phyloP scores from a whole-genome alignment of 192 early-diverging fungal genomes.

The Kickxella alabastrina region DNA sequence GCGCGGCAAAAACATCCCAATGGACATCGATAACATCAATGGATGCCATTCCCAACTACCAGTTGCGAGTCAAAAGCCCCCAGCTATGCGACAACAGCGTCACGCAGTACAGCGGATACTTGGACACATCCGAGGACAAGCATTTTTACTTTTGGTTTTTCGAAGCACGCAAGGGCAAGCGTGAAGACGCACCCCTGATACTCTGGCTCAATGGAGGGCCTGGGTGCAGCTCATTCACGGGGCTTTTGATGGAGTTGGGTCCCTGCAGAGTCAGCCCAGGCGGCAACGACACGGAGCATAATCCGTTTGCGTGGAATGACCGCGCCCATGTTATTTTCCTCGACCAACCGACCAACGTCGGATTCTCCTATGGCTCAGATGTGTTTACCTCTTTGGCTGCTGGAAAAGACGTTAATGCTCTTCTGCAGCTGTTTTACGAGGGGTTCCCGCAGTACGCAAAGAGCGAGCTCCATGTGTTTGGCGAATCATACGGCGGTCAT shows the following conservation, averaged over 20 bases:
- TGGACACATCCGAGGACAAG: slow-evolving; percentile 56
- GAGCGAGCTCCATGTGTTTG: slow-evolving; percentile 77
- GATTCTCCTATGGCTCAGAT: slow-evolving; percentile 73
- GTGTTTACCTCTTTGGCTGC: slow-evolving; percentile 66
- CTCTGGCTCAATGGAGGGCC: slow-evolving; percentile 80
- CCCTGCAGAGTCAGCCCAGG: slow-evolving; percentile 76
- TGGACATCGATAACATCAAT: slow-evolving; percentile 3
- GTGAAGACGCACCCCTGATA: slow-evolving; percentile 59
- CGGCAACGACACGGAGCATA: slow-evolving; percentile 62
- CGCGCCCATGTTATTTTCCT: slow-evolving; percentile 76
- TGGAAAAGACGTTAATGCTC: slow-evolving; percentile 74
- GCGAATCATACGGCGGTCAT: slow-evolving; percentile 83
- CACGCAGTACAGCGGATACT: slow-evolving; percentile 78
- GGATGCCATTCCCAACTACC: background rate
- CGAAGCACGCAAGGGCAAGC: slow-evolving; percentile 71
- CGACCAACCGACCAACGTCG: slow-evolving; percentile 85
- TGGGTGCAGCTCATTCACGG: slow-evolving; percentile 75
- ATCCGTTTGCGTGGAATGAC: slow-evolving; percentile 83
- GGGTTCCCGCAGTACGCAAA: slow-evolving; percentile 71
- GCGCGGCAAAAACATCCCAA: no score
- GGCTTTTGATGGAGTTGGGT: slow-evolving; percentile 69
- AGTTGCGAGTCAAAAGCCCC: slow-evolving; percentile 14
- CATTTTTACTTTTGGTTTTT: slow-evolving; percentile 96
- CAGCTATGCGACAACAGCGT: slow-evolving; percentile 80
- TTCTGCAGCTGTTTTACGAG: slow-evolving; percentile 80